Base-by-base conservation (phyloP, 495 filamentous ascomycete species). In the Neurospora sp. region DNA sequence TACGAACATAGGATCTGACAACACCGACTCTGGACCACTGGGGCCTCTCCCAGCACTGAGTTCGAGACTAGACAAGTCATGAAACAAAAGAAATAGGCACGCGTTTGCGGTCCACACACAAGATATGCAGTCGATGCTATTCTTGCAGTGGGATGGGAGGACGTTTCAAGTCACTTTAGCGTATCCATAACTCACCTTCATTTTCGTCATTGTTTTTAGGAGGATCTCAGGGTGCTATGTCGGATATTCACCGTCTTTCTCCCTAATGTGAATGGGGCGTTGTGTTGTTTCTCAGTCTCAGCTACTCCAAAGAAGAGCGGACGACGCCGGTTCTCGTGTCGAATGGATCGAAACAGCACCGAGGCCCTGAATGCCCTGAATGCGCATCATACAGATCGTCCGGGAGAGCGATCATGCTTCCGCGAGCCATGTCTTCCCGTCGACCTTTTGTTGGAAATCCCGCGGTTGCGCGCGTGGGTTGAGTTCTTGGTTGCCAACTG, bases 371-470 rank as follows among this genome's bases (percentile, higher is more conserved):
- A 69, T 27, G 48, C 72, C 66, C 10, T 18, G 70, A 71, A 77
- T 77, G 76, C 72, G 74, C 74, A 77, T 76, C 76, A 76, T 76
- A 59, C 72, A 77, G 76, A 77, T 77, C 76, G 72, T 46, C 76
- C 74, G 42, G 48, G 40, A 37, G 72, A 42, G 27, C 31, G 39
- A 59, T 71, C 62, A 59, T 77, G 74, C 69, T 74, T 76, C 74
- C 76, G 74, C 76, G 76, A 69, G 74, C 54, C 75, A 73, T 77
- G 74, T 37, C 48, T 69, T 77, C 74, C 76, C 74, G 74, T 77
- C 70, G 69, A 77, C 66, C 74, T 74, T 74, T 75, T 66, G 39
- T 73, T 73, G 71, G 74, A 76, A 74, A 54, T 66, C 70, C 18
- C 27, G 54, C 71, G 72, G 38, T 73, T 74, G 70, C 48, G 62